These are phyloP conservation scores for Phlebiopsis gigantea DNA, from an alignment of 768 basidiomycete genomes.

Conservation along the genomic window DNA sequence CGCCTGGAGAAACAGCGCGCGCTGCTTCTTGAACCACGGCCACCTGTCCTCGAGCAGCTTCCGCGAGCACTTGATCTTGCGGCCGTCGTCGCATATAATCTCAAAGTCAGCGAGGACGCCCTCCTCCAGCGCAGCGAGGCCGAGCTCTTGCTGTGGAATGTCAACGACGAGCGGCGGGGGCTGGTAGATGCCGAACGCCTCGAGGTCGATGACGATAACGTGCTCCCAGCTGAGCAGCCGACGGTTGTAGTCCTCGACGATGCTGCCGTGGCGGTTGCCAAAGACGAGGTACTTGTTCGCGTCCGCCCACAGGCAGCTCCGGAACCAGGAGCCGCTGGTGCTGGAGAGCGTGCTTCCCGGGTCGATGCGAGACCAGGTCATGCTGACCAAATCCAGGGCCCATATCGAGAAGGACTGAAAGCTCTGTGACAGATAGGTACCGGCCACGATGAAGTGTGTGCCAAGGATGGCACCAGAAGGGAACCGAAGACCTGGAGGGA, in stretches of 20 bases:
- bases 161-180: constrained; percentile 66
- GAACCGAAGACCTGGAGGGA: constrained; percentile 94
- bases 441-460: constrained; percentile 87
- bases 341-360: constrained; percentile 78
- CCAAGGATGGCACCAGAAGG: constrained; percentile 92
- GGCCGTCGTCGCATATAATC: constrained; percentile 86
- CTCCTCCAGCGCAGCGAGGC: constrained; percentile 80
- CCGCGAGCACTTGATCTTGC: constrained; percentile 76
- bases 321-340: constrained; percentile 82
- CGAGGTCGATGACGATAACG: constrained; percentile 84
- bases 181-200: constrained; percentile 94
- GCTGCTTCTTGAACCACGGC: constrained; percentile 89
- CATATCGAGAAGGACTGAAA: constrained; percentile 96
- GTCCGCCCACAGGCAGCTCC: constrained; percentile 82
- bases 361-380: constrained; percentile 87
- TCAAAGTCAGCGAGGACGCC: constrained; percentile 84
- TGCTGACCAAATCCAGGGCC: constrained; percentile 80
- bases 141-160: constrained; percentile 76
- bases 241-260: constrained; percentile 90
- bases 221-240: constrained; percentile 90
- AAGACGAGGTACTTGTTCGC: constrained; percentile 86
- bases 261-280: constrained; percentile 81
- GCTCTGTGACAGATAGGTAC: constrained; percentile 91
- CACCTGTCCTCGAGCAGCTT: constrained; percentile 85
- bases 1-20: constrained; percentile 49